These are phyloP conservation scores for Cyathus striatus DNA, from an alignment of 768 basidiomycete species.

Conservation along the genomic window DNA sequence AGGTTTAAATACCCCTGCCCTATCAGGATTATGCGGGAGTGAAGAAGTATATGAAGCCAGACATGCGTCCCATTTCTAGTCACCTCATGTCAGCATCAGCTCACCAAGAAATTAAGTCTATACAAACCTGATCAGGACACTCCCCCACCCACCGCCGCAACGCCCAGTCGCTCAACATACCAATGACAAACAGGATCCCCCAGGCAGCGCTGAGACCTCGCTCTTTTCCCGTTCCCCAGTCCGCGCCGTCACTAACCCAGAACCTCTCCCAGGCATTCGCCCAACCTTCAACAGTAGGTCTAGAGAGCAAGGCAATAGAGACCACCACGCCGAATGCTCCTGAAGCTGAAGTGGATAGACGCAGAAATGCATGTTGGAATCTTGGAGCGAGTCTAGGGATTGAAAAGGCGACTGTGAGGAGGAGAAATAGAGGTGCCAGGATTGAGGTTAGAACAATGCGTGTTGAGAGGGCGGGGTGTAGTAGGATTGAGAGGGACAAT, in stretches of 20 bases:
- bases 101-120: background rate
- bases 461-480: conserved; percentile 47
- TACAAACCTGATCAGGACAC: conserved; percentile 60
- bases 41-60: conserved; percentile 52
- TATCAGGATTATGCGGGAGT: conserved; percentile 46
- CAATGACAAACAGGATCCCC: conserved; percentile 43
- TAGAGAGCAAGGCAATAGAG: conserved; percentile 48
- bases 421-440: conserved; percentile 24
- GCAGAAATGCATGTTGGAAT: conserved; percentile 41
- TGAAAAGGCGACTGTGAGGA: conserved; percentile 32
- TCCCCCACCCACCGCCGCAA: conserved; percentile 52
- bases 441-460: conserved; percentile 37
- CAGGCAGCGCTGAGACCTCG: conserved; percentile 55
- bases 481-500: conserved; percentile 47
- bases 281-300: conserved; percentile 41
- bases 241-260: conserved; percentile 36
- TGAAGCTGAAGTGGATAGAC: conserved; percentile 45
- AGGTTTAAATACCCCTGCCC: conserved; percentile 57
- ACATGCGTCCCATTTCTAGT: conserved; percentile 66
- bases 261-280: conserved; percentile 58
- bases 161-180: conserved; percentile 50
- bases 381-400: conserved; percentile 36
- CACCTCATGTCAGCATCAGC: conserved; percentile 2
- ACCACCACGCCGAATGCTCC: conserved; percentile 55
- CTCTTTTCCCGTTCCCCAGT: conserved; percentile 53